These are phyloP conservation scores for Pneumocystis carinii DNA, from an alignment of 1,139 yeast species.

Conservation along the genomic window DNA sequence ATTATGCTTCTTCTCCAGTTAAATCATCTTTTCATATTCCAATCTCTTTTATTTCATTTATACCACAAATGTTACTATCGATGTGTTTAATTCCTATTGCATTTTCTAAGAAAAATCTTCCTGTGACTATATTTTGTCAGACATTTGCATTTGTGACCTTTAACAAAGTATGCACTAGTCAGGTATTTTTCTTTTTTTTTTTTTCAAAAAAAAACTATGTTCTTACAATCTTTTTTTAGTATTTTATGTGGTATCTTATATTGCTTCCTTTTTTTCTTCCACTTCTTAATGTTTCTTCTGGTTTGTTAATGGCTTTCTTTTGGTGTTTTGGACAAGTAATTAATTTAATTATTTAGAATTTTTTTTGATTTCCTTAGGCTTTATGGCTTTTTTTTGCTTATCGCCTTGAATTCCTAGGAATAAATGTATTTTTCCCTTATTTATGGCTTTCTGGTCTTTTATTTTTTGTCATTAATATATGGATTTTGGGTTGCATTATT, in stretches of 20 bases:
- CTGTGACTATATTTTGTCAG: slow-evolving; percentile 67
- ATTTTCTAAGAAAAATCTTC: slow-evolving; percentile 38
- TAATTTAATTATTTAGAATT: neutral
- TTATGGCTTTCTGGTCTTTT: slow-evolving; percentile 44
- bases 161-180: slow-evolving; percentile 90
- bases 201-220: neutral
- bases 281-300: slow-evolving; percentile 27
- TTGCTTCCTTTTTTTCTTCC: slow-evolving; percentile 59
- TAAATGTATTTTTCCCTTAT: slow-evolving; percentile 46
- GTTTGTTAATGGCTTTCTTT: slow-evolving; percentile 21
- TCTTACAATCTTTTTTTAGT: slow-evolving; percentile 24
- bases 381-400: slow-evolving; percentile 71
- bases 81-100: slow-evolving; percentile 45
- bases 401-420: slow-evolving; percentile 65
- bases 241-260: slow-evolving; percentile 84
- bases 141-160: slow-evolving; percentile 81
- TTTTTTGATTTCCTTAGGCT: slow-evolving; percentile 21
- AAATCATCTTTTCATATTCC: slow-evolving; percentile 11
- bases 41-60: slow-evolving; percentile 37
- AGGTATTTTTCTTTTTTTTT: slow-evolving; percentile 17
- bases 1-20: slow-evolving; percentile 30
- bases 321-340: slow-evolving; percentile 55
- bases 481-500: slow-evolving; percentile 46
- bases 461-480: slow-evolving; percentile 57
- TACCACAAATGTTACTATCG: slow-evolving; percentile 63